These are phyloP conservation scores for Naumovozyma castellii DNA, from an alignment of 805 yeast species.

Conservation along the genomic window DNA sequence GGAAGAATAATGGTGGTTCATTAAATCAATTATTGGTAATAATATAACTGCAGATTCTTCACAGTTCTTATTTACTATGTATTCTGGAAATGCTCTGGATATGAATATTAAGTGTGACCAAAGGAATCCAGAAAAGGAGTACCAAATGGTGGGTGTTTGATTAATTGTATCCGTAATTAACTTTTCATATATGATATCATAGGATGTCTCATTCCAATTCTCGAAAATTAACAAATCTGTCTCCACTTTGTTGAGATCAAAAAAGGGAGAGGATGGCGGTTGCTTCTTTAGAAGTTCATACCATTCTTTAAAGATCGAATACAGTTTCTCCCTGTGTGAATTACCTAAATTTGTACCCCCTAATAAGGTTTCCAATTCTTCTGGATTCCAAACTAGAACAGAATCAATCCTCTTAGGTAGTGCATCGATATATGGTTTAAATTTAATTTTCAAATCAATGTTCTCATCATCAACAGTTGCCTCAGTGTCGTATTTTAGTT, in stretches of 20 bases:
- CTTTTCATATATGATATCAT: constrained; percentile 13
- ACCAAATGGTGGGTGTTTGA: constrained; percentile 37
- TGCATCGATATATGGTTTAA: constrained; percentile 39
- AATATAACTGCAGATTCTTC: constrained; percentile 47
- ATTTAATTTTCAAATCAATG: constrained; percentile 15
- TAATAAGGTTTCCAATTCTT: constrained; percentile 40
- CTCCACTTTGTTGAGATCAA: constrained; percentile 1
- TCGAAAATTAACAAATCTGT: constrained; percentile 14
- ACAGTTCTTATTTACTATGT: constrained; percentile 30
- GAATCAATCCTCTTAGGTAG: constrained; percentile 41
- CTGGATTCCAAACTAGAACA: constrained; percentile 54
- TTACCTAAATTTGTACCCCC: constrained; percentile 57
- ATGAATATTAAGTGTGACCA: constrained; percentile 70
- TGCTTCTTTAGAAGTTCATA: constrained; percentile 12
- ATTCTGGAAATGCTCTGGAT: constrained; percentile 74
- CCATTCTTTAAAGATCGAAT: constrained; percentile 58
- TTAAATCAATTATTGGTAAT: constrained; percentile 66
- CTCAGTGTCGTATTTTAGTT: constrained; percentile 30
- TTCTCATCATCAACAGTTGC: constrained; percentile 3
- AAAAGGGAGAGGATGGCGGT: too few species aligned
- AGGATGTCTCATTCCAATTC: constrained; percentile 6
- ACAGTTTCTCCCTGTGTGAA: constrained; percentile 41
- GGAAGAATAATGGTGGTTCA: constrained; percentile 60
- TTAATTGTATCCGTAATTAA: constrained; percentile 12
- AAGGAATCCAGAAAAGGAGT: constrained; percentile 53